phyloP scores from a whole-genome alignment of 2,329 filamentous ascomycete species.

The Monosporascus sp. region DNA sequence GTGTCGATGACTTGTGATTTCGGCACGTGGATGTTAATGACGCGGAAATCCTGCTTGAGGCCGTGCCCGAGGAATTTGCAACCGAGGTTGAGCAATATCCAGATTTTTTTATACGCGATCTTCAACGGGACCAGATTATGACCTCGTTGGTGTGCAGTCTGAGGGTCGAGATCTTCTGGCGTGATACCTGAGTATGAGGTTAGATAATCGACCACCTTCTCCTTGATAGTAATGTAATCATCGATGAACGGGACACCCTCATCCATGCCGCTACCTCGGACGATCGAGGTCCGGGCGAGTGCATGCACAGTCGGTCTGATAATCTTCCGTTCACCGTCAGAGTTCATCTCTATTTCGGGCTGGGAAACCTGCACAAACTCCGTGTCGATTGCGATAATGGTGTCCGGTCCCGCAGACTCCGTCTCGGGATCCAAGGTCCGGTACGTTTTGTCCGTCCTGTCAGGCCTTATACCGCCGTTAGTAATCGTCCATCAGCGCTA shows the following conservation, averaged over 20 bases:
- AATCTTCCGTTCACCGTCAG: constrained; percentile 86
- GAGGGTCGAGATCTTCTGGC: constrained; percentile 74
- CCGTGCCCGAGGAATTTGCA: constrained; percentile 94
- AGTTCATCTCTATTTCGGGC: constrained; percentile 93
- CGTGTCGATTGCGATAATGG: constrained; percentile 84
- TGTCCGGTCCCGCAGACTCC: constrained; percentile 67
- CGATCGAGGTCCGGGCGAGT: constrained; percentile 85
- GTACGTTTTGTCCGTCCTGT: constrained; percentile 50
- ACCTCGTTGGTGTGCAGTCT: constrained; percentile 51
- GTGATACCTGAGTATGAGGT: constrained; percentile 92
- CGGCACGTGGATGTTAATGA: constrained; percentile 96
- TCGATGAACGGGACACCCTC: constrained; percentile 91
- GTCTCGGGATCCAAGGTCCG: constrained; percentile 48
- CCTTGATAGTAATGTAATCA: constrained; percentile 89
- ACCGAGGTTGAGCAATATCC: constrained; percentile 90
- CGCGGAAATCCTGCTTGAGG: constrained; percentile 90
- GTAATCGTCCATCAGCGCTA: constrained; percentile 1
- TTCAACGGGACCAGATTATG: constrained; percentile 87
- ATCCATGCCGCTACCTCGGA: constrained; percentile 71
- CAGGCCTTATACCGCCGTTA: constrained; percentile 32
- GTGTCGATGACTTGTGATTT: constrained; percentile 90
- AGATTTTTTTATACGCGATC: constrained; percentile 94
- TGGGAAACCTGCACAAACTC: constrained; percentile 93
- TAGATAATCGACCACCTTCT: constrained; percentile 90
- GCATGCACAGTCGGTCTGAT: constrained; percentile 88